Conservation (phyloP, 148 eudicot species). For the Selenicereus undatus region DNA sequence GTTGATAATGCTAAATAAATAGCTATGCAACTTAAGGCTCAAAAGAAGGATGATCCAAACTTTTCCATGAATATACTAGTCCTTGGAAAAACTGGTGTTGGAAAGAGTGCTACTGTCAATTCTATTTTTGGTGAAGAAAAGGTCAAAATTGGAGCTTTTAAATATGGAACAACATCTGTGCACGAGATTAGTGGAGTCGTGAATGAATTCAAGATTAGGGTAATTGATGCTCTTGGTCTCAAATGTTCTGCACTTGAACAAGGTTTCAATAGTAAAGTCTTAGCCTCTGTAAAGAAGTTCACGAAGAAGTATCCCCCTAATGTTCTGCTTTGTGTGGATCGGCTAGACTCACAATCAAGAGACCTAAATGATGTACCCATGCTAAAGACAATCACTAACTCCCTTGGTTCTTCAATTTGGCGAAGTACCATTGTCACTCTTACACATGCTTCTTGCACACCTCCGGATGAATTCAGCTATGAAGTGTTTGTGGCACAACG, state of each 20-base stretch:
- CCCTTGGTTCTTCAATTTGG: constrained; percentile 81
- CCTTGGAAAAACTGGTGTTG: constrained; percentile 89
- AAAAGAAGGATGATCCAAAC: constrained; percentile 54
- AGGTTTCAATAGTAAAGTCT: constrained; percentile 60
- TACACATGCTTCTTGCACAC: constrained; percentile 88
- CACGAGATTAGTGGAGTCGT: constrained; percentile 62
- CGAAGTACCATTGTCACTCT: constrained; percentile 77
- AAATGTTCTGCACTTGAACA: constrained; percentile 73
- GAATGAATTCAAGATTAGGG: constrained; percentile 68
- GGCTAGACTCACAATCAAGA: constrained; percentile 82
- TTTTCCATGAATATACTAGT: constrained; percentile 73
- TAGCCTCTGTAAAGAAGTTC: constrained; percentile 63
- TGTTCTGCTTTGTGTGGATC: constrained; percentile 78
- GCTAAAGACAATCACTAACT: constrained; percentile 57
- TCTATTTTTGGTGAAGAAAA: constrained; percentile 86
- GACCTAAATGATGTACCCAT: constrained; percentile 92
- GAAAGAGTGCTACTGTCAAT: constrained; percentile 94
- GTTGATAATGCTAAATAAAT: constrained; percentile 71
- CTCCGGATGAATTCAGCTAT: constrained; percentile 91
- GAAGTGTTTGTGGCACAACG: constrained; percentile 85
- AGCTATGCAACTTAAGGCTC: constrained; percentile 63
- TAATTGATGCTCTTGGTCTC: constrained; percentile 89
- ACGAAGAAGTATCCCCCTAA: constrained; percentile 74
- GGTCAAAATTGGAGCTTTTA: constrained; percentile 66
- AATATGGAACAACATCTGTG: constrained; percentile 51